Evolutionary conservation across 495 filamentous ascomycete species (phyloP), one percentile per base, ranked within the genome.

Genomic region (Neurospora hispaniola): DNA sequence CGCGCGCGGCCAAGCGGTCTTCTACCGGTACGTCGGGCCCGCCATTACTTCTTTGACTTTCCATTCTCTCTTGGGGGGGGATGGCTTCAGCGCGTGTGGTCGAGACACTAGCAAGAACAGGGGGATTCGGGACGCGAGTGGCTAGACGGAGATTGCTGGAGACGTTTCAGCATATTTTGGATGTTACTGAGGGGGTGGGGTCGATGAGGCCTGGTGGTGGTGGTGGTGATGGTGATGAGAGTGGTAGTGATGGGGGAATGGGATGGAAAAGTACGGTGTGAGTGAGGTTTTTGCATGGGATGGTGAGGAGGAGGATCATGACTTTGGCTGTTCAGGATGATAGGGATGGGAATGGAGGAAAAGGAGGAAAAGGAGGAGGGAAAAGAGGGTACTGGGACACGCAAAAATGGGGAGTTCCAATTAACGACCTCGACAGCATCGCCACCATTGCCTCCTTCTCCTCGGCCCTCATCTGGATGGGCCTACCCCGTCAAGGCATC

Each of bases 361-460:
- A 6, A 9, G 9, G n/a, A 20, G 8, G n/a, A 10, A 6, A 9
- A 40, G 39, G 2, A n/a, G 2, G 35, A 38, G 4, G n/a, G n/a
- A n/a, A 6, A 3, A 6, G 12, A 4, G 1, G 48, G 7, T 94
- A 94, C 80, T 94, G 90, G 77, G 82, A 90, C 73, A 76, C 89
- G 18, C 78, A 86, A 41, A 77, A 83, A 41, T 85, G 81, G 71
- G 93, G 93, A 8, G 79, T 90, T 1, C 93, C 93, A 2, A 88
- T 93, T 77, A 94, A 90, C 78, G 90, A 94, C 74, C 82, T 94
- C 4, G 92, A 94, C 80, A 88, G 85, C 70, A 88, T 94, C 42
- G 88, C 79, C 16, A 94, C 92, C 20, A 89, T 94, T 77, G 83
- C 81, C 70, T 86, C 89, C 4, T 94, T 94, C 79, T 91, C 87